Evolutionary conservation across 805 yeast species (phyloP), one percentile per base, ranked within the genome.

Genomic region (Kazachstania taianensis): DNA sequence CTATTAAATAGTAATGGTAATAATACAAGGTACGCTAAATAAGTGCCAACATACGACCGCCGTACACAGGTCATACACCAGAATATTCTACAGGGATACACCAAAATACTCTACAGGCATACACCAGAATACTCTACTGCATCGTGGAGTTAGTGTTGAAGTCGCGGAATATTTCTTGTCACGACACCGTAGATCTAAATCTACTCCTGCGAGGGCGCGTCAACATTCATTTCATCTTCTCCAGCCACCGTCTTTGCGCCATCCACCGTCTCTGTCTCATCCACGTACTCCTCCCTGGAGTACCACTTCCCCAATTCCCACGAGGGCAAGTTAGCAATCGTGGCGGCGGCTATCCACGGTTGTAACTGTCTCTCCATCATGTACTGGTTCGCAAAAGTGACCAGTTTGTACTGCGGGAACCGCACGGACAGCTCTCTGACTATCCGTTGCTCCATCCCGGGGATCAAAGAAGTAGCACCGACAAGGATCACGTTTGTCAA

Each of bases 301-400:
- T 45, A 22, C 57, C 59, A 51, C 24, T 50, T 42, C 12, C 57
- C 56, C 25, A 54, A 35, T 22, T 52, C 55, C 58, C 57, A 54
- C 12, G 45, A 39, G 7, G 57, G 58, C 26, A 54, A 32, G 25
- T 50, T 52, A 7, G 53, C 43, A 51, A 53, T 52, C 1, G 54
- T 43, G 18, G 41, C 43, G 34, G 92, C 94, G 20, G 95, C 94
- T 30, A 82, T 74, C 94, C 95, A 86, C 14, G 85, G 67, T 40
- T 84, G 80, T 49, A 72, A 75, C 44, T 73, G 70, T 50, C 96
- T 70, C 57, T 86, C 95, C 39, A 68, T 63, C 15, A 78, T 59
- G 48, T 74, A 74, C 34, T 94, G 94, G 22, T 77, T 74, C 2
- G 94, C 81, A 52, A 82, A 87, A n/a, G 87, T 69, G 44, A 94